phyloP scores from a whole-genome alignment of 2,329 filamentous ascomycete genomes.

The Diplodia scrobiculata region DNA sequence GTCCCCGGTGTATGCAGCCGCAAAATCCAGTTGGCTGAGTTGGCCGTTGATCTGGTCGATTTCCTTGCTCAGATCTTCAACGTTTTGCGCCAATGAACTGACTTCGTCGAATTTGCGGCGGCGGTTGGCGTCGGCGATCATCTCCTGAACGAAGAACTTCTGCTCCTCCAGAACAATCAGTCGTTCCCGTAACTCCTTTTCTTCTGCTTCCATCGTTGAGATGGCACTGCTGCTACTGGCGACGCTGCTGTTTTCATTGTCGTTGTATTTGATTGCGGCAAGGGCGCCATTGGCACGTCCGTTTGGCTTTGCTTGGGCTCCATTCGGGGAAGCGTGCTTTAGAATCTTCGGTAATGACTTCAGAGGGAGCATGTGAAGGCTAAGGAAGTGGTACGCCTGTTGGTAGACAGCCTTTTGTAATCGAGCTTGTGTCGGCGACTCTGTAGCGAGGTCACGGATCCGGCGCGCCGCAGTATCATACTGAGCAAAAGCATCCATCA shows the following conservation, averaged over 20 bases:
- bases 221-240: slow-evolving; percentile 60
- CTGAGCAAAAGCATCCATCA: slow-evolving; percentile 86
- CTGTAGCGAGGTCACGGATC: slow-evolving; percentile 74
- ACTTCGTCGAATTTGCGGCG: slow-evolving; percentile 85
- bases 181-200: slow-evolving; percentile 76
- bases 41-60: slow-evolving; percentile 68
- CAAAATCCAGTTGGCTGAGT: slow-evolving; percentile 67
- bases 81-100: slow-evolving; percentile 72
- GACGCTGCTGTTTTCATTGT: slow-evolving; percentile 56
- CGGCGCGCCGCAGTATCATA: slow-evolving; percentile 81
- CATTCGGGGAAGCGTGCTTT: slow-evolving; percentile 59
- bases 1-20: slow-evolving; percentile 50
- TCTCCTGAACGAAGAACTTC: slow-evolving; percentile 81
- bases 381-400: slow-evolving; percentile 79
- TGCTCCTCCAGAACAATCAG: slow-evolving; percentile 89
- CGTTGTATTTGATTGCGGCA: slow-evolving; percentile 62
- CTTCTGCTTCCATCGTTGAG: slow-evolving; percentile 74
- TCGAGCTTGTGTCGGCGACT: slow-evolving; percentile 69
- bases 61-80: slow-evolving; percentile 79
- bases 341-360: slow-evolving; percentile 56
- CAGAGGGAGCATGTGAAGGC: slow-evolving; percentile 86
- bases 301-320: slow-evolving; percentile 37
- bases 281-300: slow-evolving; percentile 47
- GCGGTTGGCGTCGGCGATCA: slow-evolving; percentile 76
- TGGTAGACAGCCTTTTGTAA: slow-evolving; percentile 82